Evolutionary conservation across 1,139 yeast species (phyloP).

Genomic region (Geotrichum australiense): DNA sequence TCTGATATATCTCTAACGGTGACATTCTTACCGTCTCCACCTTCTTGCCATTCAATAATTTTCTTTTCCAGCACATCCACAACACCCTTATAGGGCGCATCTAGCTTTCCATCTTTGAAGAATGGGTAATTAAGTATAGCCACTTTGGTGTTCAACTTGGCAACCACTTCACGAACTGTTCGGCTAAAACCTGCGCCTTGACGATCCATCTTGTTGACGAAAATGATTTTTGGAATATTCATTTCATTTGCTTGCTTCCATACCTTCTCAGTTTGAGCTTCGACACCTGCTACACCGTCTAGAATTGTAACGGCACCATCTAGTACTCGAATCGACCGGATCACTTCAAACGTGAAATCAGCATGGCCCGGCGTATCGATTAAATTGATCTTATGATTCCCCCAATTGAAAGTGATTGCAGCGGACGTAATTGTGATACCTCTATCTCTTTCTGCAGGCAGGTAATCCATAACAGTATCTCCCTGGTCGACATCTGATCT

Average conservation of each 20-base stretch:
- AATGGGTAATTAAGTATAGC: constrained; percentile 75
- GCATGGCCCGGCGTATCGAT: constrained; percentile 99
- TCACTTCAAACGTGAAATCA: constrained; percentile 93
- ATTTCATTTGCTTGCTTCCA: constrained; percentile 80
- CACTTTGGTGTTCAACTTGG: constrained; percentile 66
- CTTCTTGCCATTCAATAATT: constrained; percentile 54
- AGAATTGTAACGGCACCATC: constrained; percentile 91
- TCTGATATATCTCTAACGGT: constrained; percentile 41
- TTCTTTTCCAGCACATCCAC: constrained; percentile 70
- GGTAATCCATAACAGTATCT: constrained; percentile 89
- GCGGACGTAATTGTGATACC: constrained; percentile 98
- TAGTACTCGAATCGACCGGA: constrained; percentile 75
- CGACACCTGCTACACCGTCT: constrained; percentile 97
- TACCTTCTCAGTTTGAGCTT: constrained; percentile 95
- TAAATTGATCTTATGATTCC: constrained; percentile 63
- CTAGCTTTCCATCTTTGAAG: constrained; percentile 40
- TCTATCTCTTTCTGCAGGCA: constrained; percentile 83
- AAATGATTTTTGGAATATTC: constrained; percentile 66
- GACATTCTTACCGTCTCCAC: constrained; percentile 51
- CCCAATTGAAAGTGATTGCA: constrained; percentile 90
- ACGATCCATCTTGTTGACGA: constrained; percentile 92
- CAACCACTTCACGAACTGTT: constrained; percentile 78
- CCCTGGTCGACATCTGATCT: constrained; percentile 78
- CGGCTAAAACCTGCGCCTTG: constrained; percentile 92
- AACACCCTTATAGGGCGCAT: constrained; percentile 63